These are phyloP conservation scores for Ambrosia hybrid DNA, from an alignment of 140 eudicot species.

Conservation along the genomic window DNA sequence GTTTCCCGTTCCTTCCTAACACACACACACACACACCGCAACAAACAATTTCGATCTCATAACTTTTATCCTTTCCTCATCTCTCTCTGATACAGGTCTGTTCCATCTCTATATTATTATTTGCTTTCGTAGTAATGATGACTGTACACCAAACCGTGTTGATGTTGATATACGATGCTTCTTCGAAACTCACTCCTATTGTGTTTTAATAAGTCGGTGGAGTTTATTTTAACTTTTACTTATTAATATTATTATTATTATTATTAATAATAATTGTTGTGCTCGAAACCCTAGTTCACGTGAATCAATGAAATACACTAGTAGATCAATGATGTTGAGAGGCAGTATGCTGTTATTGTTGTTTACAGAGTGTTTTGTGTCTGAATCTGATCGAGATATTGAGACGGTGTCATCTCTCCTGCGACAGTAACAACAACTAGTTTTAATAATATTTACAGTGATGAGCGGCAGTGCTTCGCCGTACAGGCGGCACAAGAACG, in stretches of 20 bases:
- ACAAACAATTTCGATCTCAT: background rate
- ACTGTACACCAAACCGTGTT: background rate
- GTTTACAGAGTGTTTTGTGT: background rate
- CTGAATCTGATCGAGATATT: constrained; percentile 20
- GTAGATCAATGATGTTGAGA: background rate
- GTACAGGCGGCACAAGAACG: constrained; percentile 63
- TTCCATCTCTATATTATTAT: background rate
- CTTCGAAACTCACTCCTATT: no score
- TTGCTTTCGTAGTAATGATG: background rate
- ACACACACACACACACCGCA: background rate
- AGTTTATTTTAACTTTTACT: no score
- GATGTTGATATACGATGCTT: background rate
- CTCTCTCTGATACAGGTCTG: constrained; percentile 16
- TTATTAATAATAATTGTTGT: background rate
- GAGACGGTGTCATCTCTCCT: constrained; percentile 80
- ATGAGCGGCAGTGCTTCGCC: constrained; percentile 57
- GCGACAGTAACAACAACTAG: constrained; percentile 52
- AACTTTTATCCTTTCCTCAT: background rate
- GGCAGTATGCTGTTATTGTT: constrained; percentile 12
- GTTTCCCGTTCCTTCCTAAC: background rate
- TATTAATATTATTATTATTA: no score
- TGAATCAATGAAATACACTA: constrained; percentile 4
- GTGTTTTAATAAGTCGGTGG: no score
- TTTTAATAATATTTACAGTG: constrained; percentile 22
- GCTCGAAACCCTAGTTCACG: constrained; percentile 19